These are phyloP conservation scores for Gaultheria prostrata DNA, from an alignment of 148 eudicot genomes.

Conservation along the genomic window DNA sequence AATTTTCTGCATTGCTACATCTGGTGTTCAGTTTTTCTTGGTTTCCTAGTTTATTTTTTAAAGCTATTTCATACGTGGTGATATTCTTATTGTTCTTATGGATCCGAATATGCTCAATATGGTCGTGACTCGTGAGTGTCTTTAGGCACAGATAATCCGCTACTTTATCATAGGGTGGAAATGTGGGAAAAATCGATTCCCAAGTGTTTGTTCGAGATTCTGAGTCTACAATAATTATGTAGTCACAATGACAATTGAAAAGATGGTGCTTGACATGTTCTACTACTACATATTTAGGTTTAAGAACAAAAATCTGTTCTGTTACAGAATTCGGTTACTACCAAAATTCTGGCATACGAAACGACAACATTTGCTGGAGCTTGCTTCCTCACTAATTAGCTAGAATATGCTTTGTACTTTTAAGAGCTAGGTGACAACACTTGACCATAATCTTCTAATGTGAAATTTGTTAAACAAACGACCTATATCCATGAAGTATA, in stretches of 20 bases:
- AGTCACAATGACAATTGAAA: too few relatives aligned
- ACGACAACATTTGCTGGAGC: background rate
- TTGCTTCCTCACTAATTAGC: background rate
- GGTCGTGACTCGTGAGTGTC: background rate
- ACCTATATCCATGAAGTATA: background rate
- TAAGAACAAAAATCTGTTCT: too few relatives aligned
- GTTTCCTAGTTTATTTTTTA: background rate
- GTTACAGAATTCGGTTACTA: too few relatives aligned
- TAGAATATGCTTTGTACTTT: background rate
- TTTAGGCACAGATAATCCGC: too few relatives aligned
- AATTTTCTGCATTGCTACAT: background rate
- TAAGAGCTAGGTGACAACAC: background rate
- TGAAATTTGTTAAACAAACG: background rate
- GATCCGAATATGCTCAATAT: background rate
- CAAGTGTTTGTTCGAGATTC: too few relatives aligned
- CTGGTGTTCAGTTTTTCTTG: background rate
- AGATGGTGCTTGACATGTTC: too few relatives aligned
- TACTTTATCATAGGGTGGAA: too few relatives aligned
- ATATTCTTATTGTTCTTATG: background rate
- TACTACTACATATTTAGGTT: too few relatives aligned
- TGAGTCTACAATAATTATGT: too few relatives aligned
- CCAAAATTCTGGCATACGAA: too few relatives aligned
- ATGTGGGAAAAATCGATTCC: too few relatives aligned
- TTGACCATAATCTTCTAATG: background rate
- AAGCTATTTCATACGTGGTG: background rate